A percentile compares a stretch with the other conserved stretches of the same genome.
phyloP scores from a whole-genome alignment of 192 early-diverging fungal species.

The Backusella circina region DNA sequence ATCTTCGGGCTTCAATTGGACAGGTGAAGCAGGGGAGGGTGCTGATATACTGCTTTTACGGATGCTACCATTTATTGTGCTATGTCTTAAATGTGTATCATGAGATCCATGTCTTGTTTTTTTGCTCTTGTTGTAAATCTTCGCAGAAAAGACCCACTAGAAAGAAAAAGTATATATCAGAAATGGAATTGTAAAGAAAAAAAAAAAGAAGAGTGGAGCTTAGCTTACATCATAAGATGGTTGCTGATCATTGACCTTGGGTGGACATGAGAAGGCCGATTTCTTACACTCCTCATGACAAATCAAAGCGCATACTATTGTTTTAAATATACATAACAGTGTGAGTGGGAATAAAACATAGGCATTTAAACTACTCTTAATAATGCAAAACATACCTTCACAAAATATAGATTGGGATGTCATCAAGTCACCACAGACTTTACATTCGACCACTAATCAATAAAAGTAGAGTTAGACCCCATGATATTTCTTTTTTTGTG shows the following conservation, averaged over 20 bases:
- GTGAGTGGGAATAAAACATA: not conserved
- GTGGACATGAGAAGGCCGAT: slow-evolving; percentile 29
- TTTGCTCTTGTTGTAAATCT: slow-evolving; percentile 20
- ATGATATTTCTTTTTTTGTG: not conserved
- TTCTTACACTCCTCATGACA: slow-evolving; percentile 39
- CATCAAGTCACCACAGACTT: slow-evolving; percentile 43
- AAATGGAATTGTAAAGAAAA: not conserved
- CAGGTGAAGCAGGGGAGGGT: not conserved
- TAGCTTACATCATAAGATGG: slow-evolving; percentile 34
- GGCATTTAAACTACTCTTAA: not conserved
- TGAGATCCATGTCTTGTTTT: not conserved
- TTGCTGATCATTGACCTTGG: slow-evolving; percentile 32
- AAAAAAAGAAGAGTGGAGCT: not conserved
- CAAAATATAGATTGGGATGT: slow-evolving; percentile 49
- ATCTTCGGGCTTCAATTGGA: slow-evolving; percentile 12
- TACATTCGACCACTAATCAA: slow-evolving; percentile 45
- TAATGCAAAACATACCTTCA: slow-evolving; percentile 36
- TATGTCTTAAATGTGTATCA: not conserved
- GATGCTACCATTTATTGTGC: not conserved
- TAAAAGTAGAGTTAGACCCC: not conserved
- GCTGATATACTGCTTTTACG: slow-evolving; percentile 3
- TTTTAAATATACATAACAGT: not conserved
- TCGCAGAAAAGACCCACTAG: slow-evolving; percentile 36
- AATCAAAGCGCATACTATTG: slow-evolving; percentile 28
- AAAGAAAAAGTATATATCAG: not conserved